Evolutionary conservation across 495 filamentous ascomycete species (phyloP), one percentile per base, ranked within the genome.

Genomic region (Neurospora sp.): DNA sequence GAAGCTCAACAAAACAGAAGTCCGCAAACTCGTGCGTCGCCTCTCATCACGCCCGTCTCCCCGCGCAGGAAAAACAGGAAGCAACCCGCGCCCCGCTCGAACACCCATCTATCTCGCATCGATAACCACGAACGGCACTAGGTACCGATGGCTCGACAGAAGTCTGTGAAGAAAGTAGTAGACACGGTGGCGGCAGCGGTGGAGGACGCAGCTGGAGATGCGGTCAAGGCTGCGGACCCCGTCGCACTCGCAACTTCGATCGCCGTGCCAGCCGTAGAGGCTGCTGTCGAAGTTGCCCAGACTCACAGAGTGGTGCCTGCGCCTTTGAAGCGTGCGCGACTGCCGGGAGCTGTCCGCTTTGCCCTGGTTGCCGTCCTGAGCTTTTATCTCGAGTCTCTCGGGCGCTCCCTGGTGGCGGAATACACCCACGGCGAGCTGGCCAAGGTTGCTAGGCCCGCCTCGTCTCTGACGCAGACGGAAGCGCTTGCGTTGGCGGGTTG

Each of bases 331-430:
- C 75, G 39, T 70, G 70, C 77, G n/a, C 84, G 80, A 34, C 79
- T 91, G n/a, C 90, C 91, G 4, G 76, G 79, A 28, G 73, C 78
- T 10, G 77, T 89, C 7, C 88, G 89, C 42, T 92, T 94, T 75
- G 83, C 86, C 24, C 83, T 94, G 3, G 85, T 91, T 5, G 85
- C 91, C 13, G 66, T 90, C 17, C 79, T 91, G 72, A 95, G 89
- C 81, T 82, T 94, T 66, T 78, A 81, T 28, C 71, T 92, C 31
- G 89, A 87, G 74, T 84, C 87, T 0, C 70, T 88, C 4, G 82
- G 90, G 2, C 90, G 90, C 75, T 85, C 87, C 19, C 70, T 90
- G 19, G 81, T 87, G 3, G 82, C 87, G 34, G 77, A 83, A 4
- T 82, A 86, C 69, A 83, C 82, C 6, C 71, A 81, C 13, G 85